A percentile compares a stretch with the other conserved stretches of the same genome.
Conservation (phyloP, 2,329 filamentous ascomycete genomes). For the Rhytidhysteron rufulum region DNA sequence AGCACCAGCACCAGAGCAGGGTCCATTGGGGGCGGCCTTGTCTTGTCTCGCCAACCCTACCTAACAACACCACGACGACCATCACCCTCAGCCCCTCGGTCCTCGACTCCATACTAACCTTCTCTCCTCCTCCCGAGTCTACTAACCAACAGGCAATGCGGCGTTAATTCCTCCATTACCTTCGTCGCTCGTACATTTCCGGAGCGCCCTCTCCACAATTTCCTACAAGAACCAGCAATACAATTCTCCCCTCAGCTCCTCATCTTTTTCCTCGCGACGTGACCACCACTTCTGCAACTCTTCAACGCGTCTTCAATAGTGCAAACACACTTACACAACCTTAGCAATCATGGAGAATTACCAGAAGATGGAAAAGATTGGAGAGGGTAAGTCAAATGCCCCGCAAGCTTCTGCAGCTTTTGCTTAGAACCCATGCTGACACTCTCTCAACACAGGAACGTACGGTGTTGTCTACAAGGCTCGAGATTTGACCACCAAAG, state of each 20-base stretch:
- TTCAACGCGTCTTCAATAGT: background rate
- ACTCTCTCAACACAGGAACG: conserved; percentile 57
- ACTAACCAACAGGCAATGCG: conserved; percentile 3
- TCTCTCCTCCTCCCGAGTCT: too few relatives aligned
- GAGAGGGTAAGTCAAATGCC: conserved; percentile 85
- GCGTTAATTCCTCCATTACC: background rate
- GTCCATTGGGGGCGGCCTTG: too few relatives aligned
- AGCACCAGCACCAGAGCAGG: too few relatives aligned
- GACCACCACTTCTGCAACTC: too few relatives aligned
- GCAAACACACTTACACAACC: background rate
- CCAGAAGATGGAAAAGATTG: conserved; percentile 94
- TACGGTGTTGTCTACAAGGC: conserved; percentile 97
- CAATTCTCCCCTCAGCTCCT: background rate
- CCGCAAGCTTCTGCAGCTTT: background rate
- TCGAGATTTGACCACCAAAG: conserved; percentile 73
- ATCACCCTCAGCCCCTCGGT: too few relatives aligned
- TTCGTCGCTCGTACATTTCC: background rate
- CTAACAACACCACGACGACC: too few relatives aligned
- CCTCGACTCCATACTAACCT: too few relatives aligned
- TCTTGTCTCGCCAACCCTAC: too few relatives aligned
- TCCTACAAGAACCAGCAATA: too few relatives aligned
- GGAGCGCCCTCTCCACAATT: background rate
- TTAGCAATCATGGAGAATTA: conserved; percentile 77
- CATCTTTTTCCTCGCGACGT: background rate
- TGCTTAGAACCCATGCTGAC: background rate